phyloP scores from a whole-genome alignment of 305 asterid species.

The Striga hermonthica region DNA sequence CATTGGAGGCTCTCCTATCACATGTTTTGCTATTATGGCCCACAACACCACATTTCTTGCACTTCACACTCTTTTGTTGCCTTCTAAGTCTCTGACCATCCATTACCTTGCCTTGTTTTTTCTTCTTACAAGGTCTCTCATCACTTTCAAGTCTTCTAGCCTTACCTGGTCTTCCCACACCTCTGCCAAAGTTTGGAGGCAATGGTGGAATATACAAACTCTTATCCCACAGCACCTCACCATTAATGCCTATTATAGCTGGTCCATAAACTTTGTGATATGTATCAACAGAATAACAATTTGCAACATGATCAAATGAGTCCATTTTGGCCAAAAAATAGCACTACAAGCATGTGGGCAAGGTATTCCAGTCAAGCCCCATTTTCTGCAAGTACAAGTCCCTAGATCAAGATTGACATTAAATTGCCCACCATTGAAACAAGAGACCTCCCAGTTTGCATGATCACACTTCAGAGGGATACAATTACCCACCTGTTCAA shows the following conservation, averaged over 20 bases:
- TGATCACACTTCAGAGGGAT: neutral
- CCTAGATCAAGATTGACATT: neutral
- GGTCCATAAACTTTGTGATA: neutral
- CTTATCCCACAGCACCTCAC: neutral
- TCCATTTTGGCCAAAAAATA: neutral
- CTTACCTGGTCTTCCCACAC: neutral
- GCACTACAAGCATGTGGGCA: neutral
- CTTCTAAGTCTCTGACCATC: neutral
- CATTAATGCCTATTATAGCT: neutral
- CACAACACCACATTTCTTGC: neutral
- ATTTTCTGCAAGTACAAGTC: neutral
- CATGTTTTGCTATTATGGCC: neutral
- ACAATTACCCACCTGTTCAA: neutral
- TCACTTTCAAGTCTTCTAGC: neutral
- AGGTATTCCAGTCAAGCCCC: neutral
- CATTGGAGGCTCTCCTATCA: too few species aligned
- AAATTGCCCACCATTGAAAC: neutral
- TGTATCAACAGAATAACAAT: neutral
- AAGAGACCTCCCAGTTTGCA: neutral
- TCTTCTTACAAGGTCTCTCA: neutral
- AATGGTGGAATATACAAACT: neutral
- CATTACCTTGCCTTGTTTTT: too few species aligned
- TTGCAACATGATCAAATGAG: neutral
- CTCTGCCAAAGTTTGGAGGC: neutral
- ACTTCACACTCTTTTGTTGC: too few species aligned